Base-by-base conservation (phyloP, 805 yeast species). In the Yarrowia hollandica region DNA sequence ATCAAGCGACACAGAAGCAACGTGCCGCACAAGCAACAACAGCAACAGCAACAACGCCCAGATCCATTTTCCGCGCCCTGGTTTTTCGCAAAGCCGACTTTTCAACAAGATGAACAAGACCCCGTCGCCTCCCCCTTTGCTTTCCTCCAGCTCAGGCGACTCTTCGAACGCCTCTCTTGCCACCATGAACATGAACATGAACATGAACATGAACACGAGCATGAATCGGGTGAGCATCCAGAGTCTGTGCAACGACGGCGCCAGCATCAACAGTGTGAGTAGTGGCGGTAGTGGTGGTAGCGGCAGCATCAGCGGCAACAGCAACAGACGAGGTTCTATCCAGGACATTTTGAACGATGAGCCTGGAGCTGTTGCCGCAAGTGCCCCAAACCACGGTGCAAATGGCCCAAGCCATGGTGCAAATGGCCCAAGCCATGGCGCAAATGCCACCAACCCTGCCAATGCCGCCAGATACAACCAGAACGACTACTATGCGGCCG, bases 131-230 rank as follows among this genome's bases (percentile, higher is more conserved):
- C 54, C 54, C 4, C 37, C 54, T 30, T n/a, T 44, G 37, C 35
- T 44, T 6, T 44, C 54, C n/a, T 30, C 54, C 54, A 44, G 54
- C 37, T 44, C 54, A n/a, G 54, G 54, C 35, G 54, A 44, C 35
- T 44, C 54, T 4, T 44, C 54, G 26, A 44, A 31, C 37, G 54
- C 37, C 37, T 44, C 54, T 30, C 54, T 44, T 7, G 48, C 48
- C 8, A 41, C 48, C 33, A 26, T 41, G 33, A 41, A 41, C 33
- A 8, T 7, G 18, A 22, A 14, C 33, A 26, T 41, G 33, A 41
- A 41, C 33, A 8, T 7, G 18, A 22, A 14, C 44, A 14, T 16
- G 19, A 18, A 12, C 19, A 2, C 6, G 25, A n/a, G 15, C 44
- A 23, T 15, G 33, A 41, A 41, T 4, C 19, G 48, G 6, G 48